A percentile compares a stretch with the other conserved stretches of the same genome.
These are phyloP conservation scores for Spatholobus suberectus DNA, from an alignment of 306 rosid genomes.

Conservation along the genomic window DNA sequence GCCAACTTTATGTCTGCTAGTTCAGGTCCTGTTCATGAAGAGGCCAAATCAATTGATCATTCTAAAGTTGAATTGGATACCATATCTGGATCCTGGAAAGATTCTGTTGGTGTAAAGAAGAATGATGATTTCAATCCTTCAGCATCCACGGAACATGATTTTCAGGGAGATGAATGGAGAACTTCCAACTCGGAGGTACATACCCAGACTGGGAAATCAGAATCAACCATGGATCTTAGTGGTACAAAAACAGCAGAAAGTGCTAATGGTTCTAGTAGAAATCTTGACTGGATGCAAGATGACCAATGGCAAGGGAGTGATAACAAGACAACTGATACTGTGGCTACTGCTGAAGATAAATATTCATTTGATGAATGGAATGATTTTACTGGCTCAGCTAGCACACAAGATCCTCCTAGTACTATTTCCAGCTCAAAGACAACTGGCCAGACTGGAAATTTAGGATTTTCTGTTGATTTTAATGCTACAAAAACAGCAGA, in stretches of 20 bases:
- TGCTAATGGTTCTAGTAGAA: conserved; percentile 44
- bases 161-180: conserved; percentile 62
- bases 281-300: conserved; percentile 63
- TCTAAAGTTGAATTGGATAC: conserved; percentile 56
- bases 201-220: conserved; percentile 48
- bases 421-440: conserved; percentile 46
- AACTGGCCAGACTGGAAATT: conserved; percentile 47
- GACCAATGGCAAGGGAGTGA: conserved; percentile 54
- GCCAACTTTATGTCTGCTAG: conserved; percentile 67
- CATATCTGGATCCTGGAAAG: conserved; percentile 51
- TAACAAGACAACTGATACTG: conserved; percentile 49
- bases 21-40: conserved; percentile 50
- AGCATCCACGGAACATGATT: conserved; percentile 52
- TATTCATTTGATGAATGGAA: conserved; percentile 68
- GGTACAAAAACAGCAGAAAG: conserved; percentile 49
- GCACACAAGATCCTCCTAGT: conserved; percentile 48
- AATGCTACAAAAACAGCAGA: conserved; percentile 44
- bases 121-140: conserved; percentile 52
- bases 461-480: conserved; percentile 42
- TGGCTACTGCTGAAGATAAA: conserved; percentile 46
- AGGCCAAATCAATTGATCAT: conserved; percentile 53
- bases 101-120: conserved; percentile 43
- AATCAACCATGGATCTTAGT: conserved; percentile 37
- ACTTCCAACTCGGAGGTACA: conserved; percentile 49
- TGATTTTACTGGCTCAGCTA: conserved; percentile 63